A percentile compares a stretch with the other conserved stretches of the same genome.
Conservation (phyloP, 1,284 basidiomycete genomes). For the Inonotus obliquus region DNA sequence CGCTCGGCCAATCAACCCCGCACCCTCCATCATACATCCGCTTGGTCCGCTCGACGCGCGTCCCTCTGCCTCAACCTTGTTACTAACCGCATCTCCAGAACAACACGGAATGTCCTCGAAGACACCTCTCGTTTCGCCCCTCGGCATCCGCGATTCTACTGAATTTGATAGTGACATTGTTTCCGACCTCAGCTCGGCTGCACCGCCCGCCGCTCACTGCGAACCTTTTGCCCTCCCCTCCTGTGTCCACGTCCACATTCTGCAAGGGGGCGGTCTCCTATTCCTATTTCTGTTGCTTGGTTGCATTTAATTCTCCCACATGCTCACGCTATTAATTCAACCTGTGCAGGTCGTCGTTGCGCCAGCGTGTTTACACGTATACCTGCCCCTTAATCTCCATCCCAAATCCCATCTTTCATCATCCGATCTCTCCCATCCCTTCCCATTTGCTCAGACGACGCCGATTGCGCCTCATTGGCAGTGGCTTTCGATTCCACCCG, state of each 20-base stretch:
- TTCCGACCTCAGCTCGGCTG: neutral
- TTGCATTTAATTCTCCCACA: neutral
- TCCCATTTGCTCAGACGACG: neutral
- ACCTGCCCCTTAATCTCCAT: neutral
- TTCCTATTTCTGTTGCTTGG: neutral
- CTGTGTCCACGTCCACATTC: neutral
- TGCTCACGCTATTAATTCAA: neutral
- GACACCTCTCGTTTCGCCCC: neutral
- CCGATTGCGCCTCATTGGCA: neutral
- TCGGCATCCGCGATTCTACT: no score
- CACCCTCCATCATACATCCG: neutral
- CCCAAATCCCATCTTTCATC: neutral
- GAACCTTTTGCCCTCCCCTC: neutral
- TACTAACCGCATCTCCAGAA: neutral
- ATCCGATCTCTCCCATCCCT: no score
- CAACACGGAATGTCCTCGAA: neutral
- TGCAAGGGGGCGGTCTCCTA: no score
- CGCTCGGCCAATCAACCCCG: neutral
- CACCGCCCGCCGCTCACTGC: neutral
- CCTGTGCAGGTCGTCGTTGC: neutral
- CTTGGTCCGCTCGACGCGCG: neutral
- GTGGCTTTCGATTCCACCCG: neutral
- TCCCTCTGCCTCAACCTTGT: neutral
- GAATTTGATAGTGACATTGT: neutral
- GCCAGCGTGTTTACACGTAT: neutral